Evolutionary conservation across 179 eudicot species (phyloP), one percentile per base, ranked within the genome.

Genomic region (Gypsophila paniculata): DNA sequence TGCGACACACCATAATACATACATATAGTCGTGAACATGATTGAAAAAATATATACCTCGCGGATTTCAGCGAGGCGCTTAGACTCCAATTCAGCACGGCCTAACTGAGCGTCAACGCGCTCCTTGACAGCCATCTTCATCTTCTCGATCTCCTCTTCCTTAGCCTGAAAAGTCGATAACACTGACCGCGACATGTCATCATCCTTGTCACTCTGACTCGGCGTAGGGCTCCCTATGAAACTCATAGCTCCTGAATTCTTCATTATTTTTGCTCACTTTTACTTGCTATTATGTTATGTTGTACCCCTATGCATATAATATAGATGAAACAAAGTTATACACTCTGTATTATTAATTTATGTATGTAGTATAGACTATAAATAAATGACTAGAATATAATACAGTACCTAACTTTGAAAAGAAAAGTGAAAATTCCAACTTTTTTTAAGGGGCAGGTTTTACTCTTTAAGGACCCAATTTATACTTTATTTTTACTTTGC

Each of bases 81-180:
- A 68, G 96, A 88, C 75, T 91, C 96, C 59, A 80, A 86, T 62
- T 86, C 97, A 17, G 85, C 94, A 18, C 96, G 97, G 26, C 97
- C 96, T 59, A 90, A 73, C 25, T 87, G 91, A 75, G 89, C 89
- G 29, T 88, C 88, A 76, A 91, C 89, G 32, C 81, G 90, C 70
- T 81, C 88, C 48, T 66, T 82, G 18, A 77, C 81, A 80, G 64
- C 86, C 90, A 63, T 77, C 86, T 78, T 82, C 66, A 77, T 87
- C 81, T 83, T 87, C 78, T 89, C 79, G 67, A 89, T 89, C 77
- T 77, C 86, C 22, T 85, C 85, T 69, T 85, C 87, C 77, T 84
- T 81, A 5, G 81, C 87, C 12, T 64, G 74, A 70, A 84, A 84
- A 10, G 78, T 65, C 6, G 79, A 78, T 8, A 84, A 48, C 2